A percentile compares a stretch with the other conserved stretches of the same genome.
Evolutionary conservation across 2,329 filamentous ascomycete genomes (phyloP).

Genomic region (Raffaelea ambrosiae): DNA sequence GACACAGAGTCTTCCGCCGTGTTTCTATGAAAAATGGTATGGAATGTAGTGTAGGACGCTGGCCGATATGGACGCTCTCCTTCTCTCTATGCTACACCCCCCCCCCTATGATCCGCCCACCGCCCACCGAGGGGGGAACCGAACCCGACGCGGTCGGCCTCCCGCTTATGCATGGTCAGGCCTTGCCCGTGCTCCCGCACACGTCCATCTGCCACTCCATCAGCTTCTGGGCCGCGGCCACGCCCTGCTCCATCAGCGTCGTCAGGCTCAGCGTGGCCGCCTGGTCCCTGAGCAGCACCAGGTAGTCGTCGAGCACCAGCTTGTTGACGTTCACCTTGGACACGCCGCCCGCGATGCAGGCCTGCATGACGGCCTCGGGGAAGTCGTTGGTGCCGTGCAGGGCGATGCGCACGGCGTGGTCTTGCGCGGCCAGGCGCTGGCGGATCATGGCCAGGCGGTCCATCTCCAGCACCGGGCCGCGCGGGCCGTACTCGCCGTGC

Average conservation of each 20-base stretch:
- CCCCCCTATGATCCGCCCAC: no score
- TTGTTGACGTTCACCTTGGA: constrained; percentile 52
- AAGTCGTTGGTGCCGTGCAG: constrained; percentile 52
- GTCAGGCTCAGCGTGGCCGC: constrained; percentile 31
- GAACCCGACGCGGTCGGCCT: no score
- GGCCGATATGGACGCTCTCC: no score
- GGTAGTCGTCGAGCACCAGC: constrained; percentile 36
- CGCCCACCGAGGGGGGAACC: no score
- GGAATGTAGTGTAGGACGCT: no score
- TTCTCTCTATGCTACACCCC: no score
- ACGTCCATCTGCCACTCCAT: constrained; percentile 36
- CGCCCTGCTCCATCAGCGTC: constrained; percentile 35
- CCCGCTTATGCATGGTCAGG: constrained; percentile 10
- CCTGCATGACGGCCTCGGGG: constrained; percentile 35
- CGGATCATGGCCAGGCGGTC: neutral
- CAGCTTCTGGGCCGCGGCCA: constrained; percentile 34
- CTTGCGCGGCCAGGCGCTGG: constrained; percentile 18
- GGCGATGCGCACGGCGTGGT: constrained; percentile 32
- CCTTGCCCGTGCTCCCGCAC: constrained; percentile 36
- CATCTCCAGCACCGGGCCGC: constrained; percentile 16
- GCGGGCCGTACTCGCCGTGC: constrained; percentile 47
- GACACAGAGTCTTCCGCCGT: no score
- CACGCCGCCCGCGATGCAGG: constrained; percentile 43
- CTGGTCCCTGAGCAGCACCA: constrained; percentile 33
- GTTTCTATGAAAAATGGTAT: no score